Evolutionary conservation across 495 filamentous ascomycete genomes (phyloP).

Genomic region (Achaetomiella virescens): DNA sequence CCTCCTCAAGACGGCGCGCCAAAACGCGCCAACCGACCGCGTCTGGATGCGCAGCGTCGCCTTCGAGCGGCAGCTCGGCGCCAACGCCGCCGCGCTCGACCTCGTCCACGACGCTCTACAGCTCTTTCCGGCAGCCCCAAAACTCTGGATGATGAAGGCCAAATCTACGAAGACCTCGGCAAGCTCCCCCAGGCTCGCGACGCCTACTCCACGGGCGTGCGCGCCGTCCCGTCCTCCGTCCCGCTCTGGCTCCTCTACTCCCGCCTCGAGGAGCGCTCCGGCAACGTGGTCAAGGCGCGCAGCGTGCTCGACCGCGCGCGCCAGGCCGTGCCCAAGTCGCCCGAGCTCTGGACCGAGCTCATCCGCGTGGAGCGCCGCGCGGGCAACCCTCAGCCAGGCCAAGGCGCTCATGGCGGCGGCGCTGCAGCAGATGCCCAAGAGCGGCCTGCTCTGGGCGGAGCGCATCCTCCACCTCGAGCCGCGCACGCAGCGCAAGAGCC

Average conservation of each 20-base stretch:
- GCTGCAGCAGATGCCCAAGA: constrained; percentile 81
- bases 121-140: constrained; percentile 78
- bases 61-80: constrained; percentile 79
- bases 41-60: constrained; percentile 94
- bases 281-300: constrained; percentile 82
- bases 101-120: constrained; percentile 82
- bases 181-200: constrained; percentile 81
- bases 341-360: constrained; percentile 84
- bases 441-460: constrained; percentile 88
- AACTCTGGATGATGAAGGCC: constrained; percentile 98
- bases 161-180: constrained; percentile 79
- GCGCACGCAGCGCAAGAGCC: constrained; percentile 83
- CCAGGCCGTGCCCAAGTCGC: constrained; percentile 74
- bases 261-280: constrained; percentile 78
- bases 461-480: constrained; percentile 89
- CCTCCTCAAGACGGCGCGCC: constrained; percentile 71
- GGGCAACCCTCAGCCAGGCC: constrained; percentile 72
- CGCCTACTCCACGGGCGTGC: constrained; percentile 82
- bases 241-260: constrained; percentile 85
- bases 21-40: constrained; percentile 85
- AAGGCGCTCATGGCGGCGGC: constrained; percentile 88
- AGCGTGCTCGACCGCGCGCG: constrained; percentile 86
- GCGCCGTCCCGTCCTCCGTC: constrained; percentile 74
- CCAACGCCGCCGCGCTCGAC: constrained; percentile 72
- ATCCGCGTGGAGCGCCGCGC: constrained; percentile 90